Evolutionary conservation across 805 yeast species (phyloP).

Genomic region (Starmera dryadoides): DNA sequence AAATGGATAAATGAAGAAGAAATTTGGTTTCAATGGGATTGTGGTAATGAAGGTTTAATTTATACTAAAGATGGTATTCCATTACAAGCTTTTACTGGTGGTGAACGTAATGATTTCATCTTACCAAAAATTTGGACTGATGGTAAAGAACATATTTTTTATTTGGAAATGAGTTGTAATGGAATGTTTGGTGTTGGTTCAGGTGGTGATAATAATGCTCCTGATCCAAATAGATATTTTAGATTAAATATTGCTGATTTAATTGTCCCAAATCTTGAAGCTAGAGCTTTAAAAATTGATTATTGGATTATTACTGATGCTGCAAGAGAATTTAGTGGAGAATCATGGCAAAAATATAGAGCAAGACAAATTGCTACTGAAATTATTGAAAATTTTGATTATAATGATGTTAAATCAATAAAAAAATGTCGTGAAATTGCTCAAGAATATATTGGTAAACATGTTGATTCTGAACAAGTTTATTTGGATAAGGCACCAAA

Average conservation of each 20-base stretch:
- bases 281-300: conserved; percentile 71
- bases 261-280: conserved; percentile 73
- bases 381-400: conserved; percentile 81
- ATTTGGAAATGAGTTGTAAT: conserved; percentile 86
- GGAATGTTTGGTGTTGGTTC: conserved; percentile 84
- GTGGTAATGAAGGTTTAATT: conserved; percentile 78
- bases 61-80: conserved; percentile 63
- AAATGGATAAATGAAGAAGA: conserved; percentile 35
- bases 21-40: conserved; percentile 76
- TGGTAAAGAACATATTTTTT: conserved; percentile 55
- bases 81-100: conserved; percentile 79
- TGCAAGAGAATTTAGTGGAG: conserved; percentile 74
- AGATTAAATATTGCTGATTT: conserved; percentile 64
- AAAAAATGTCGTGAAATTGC: conserved; percentile 62
- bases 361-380: conserved; percentile 76
- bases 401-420: conserved; percentile 51
- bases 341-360: conserved; percentile 74
- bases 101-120: conserved; percentile 68
- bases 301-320: conserved; percentile 89
- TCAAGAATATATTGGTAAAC: conserved; percentile 52
- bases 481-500: conserved; percentile 33
- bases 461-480: conserved; percentile 60
- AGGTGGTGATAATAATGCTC: conserved; percentile 55
- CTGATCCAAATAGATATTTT: conserved; percentile 69
- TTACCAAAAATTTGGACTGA: conserved; percentile 52